These are phyloP conservation scores for Chenopodium formosanum DNA, from an alignment of 148 eudicot genomes.

Conservation along the genomic window DNA sequence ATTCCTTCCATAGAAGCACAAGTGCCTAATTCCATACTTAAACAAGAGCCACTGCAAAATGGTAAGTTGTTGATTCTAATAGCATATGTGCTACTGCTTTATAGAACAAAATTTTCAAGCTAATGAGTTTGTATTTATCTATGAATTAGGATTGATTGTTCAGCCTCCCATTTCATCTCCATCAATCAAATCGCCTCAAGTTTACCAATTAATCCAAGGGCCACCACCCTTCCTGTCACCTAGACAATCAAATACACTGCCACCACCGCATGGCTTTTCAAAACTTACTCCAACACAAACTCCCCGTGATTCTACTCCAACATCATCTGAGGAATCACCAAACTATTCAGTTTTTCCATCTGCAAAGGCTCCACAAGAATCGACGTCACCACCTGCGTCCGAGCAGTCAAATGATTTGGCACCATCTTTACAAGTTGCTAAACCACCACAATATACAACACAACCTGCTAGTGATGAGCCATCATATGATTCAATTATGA, in stretches of 20 bases:
- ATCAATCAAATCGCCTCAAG: constrained; percentile 16
- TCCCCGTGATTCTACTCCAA: constrained; percentile 7
- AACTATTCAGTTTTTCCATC: constrained; percentile 9
- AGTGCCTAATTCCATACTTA: constrained; percentile 11
- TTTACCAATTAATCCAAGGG: constrained; percentile 5
- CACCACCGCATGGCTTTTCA: constrained; percentile 9
- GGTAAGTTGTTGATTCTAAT: constrained; percentile 18
- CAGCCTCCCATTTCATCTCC: constrained; percentile 26
- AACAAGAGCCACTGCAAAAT: constrained; percentile 14
- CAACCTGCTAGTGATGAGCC: background rate
- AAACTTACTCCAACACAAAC: constrained; percentile 11
- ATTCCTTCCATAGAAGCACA: constrained; percentile 20
- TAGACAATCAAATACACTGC: constrained; percentile 6
- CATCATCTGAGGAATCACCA: constrained; percentile 16
- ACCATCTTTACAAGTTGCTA: constrained; percentile 12
- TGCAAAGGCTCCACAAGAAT: constrained; percentile 11
- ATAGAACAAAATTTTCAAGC: background rate
- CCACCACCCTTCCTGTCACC: constrained; percentile 6
- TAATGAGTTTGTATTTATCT: constrained; percentile 10
- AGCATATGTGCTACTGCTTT: background rate
- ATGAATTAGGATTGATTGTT: constrained; percentile 19
- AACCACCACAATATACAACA: background rate
- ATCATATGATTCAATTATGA: background rate
- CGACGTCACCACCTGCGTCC: constrained; percentile 11
- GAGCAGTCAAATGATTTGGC: constrained; percentile 2